phyloP scores from a whole-genome alignment of 192 early-diverging fungal species.

The Chytriomyces confervae region DNA sequence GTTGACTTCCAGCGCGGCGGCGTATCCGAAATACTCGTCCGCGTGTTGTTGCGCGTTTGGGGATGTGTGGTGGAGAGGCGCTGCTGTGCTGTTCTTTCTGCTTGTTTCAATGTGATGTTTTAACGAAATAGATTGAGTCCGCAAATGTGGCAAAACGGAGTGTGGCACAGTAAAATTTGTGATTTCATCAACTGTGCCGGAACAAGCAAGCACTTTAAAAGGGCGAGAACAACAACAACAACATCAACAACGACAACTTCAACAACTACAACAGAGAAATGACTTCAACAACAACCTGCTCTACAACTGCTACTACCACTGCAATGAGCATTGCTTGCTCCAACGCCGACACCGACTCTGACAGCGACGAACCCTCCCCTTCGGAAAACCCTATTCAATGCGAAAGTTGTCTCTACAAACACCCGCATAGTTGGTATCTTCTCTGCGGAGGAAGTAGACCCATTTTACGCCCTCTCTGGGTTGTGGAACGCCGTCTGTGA shows the following conservation, averaged over 20 bases:
- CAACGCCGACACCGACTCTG: not conserved
- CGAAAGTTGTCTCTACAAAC: slow-evolving; percentile 7
- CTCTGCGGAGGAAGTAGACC: not conserved
- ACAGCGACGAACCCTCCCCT: not conserved
- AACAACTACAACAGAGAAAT: not conserved
- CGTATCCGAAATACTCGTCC: too few species aligned
- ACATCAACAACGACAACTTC: not conserved
- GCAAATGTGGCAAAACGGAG: not conserved
- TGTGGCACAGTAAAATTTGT: not conserved
- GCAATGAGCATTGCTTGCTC: not conserved
- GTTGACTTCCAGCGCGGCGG: too few species aligned
- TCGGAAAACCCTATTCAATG: not conserved
- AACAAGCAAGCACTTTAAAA: not conserved
- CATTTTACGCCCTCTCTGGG: not conserved
- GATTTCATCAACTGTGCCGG: not conserved
- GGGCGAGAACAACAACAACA: not conserved
- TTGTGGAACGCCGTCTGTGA: slow-evolving; percentile 29
- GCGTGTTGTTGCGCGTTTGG: too few species aligned
- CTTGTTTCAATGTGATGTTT: not conserved
- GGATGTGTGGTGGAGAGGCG: too few species aligned
- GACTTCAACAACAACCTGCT: not conserved
- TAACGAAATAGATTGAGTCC: not conserved
- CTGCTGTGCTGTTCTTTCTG: too few species aligned
- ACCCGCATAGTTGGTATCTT: not conserved
- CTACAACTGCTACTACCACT: not conserved